phyloP scores from a whole-genome alignment of 139 green algal genomes.

The Dunaliella primolecta region DNA sequence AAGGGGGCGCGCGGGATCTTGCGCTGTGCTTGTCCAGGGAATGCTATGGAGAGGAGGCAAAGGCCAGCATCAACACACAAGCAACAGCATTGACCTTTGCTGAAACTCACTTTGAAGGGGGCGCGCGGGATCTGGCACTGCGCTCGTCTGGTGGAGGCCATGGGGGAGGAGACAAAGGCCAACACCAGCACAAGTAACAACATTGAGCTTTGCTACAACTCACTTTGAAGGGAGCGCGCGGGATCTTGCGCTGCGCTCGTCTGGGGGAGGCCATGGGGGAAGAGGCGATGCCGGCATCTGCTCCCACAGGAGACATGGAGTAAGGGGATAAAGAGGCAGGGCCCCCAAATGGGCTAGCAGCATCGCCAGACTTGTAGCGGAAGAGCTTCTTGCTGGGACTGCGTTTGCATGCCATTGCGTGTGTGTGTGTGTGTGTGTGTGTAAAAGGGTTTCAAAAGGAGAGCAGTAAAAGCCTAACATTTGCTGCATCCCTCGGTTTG shows the following conservation, averaged over 20 bases:
- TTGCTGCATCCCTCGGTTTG: too few species aligned
- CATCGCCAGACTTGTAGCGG: constrained; percentile 70
- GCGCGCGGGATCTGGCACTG: constrained; percentile 83
- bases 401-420: background rate
- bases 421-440: background rate
- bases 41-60: background rate
- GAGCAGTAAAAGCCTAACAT: too few species aligned
- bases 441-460: too few species aligned
- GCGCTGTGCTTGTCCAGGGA: constrained; percentile 51
- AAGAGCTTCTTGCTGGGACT: constrained; percentile 57
- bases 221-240: constrained; percentile 92
- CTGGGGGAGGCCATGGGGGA: constrained; percentile 17
- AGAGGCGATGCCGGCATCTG: background rate
- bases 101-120: constrained; percentile 86
- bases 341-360: constrained; percentile 54
- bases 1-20: constrained; percentile 90
- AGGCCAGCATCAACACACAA: constrained; percentile 12
- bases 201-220: constrained; percentile 39
- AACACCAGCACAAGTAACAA: constrained; percentile 11
- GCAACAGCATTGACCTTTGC: constrained; percentile 39
- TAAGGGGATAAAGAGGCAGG: constrained; percentile 64
- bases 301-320: constrained; percentile 46
- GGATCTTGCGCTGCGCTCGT: constrained; percentile 77
- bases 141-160: constrained; percentile 29
- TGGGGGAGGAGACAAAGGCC: background rate